Percentiles rank a stretch among this genome's conserved stretches.
Evolutionary conservation across 495 filamentous ascomycete genomes (phyloP).

Genomic region (Neurospora hispaniola): DNA sequence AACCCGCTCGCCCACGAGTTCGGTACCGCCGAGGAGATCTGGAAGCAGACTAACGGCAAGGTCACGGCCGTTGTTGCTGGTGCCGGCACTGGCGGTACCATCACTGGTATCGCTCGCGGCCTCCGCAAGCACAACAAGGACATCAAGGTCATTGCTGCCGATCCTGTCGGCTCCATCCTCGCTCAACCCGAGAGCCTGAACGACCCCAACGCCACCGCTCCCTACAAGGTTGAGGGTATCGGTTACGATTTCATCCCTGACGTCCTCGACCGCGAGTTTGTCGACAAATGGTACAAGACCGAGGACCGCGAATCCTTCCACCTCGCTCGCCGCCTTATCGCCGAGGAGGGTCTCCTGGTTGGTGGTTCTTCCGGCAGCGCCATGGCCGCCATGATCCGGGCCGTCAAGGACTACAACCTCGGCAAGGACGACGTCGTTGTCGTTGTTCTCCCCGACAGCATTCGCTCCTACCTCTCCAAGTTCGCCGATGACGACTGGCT

Average conservation of each 20-base stretch:
- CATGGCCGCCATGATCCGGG: slow-evolving; percentile 72
- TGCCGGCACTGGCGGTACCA: slow-evolving; percentile 91
- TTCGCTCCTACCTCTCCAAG: slow-evolving; percentile 96
- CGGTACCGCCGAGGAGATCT: slow-evolving; percentile 94
- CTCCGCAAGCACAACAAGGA: slow-evolving; percentile 75
- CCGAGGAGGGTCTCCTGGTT: slow-evolving; percentile 89
- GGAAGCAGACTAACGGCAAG: slow-evolving; percentile 77
- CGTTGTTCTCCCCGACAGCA: slow-evolving; percentile 87
- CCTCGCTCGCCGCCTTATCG: slow-evolving; percentile 79
- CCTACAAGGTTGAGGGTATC: slow-evolving; percentile 97
- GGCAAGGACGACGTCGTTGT: slow-evolving; percentile 75
- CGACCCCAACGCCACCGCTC: slow-evolving; percentile 61
- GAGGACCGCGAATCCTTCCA: slow-evolving; percentile 85
- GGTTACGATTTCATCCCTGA: slow-evolving; percentile 98
- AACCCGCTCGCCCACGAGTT: slow-evolving; percentile 92
- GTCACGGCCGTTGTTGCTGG: slow-evolving; percentile 83
- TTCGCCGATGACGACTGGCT: slow-evolving; percentile 99
- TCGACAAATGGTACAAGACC: slow-evolving; percentile 98
- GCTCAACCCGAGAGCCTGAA: slow-evolving; percentile 73
- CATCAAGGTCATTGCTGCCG: slow-evolving; percentile 80
- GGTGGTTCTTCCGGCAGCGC: slow-evolving; percentile 93
- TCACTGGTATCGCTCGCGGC: slow-evolving; percentile 80
- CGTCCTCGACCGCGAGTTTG: slow-evolving; percentile 67
- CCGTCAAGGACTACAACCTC: slow-evolving; percentile 63
- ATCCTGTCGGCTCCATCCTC: slow-evolving; percentile 81